Evolutionary conservation across 73 alveolate genomes (phyloP), one percentile per base, ranked within the genome.

Genomic region (Symbiodinium natans): DNA sequence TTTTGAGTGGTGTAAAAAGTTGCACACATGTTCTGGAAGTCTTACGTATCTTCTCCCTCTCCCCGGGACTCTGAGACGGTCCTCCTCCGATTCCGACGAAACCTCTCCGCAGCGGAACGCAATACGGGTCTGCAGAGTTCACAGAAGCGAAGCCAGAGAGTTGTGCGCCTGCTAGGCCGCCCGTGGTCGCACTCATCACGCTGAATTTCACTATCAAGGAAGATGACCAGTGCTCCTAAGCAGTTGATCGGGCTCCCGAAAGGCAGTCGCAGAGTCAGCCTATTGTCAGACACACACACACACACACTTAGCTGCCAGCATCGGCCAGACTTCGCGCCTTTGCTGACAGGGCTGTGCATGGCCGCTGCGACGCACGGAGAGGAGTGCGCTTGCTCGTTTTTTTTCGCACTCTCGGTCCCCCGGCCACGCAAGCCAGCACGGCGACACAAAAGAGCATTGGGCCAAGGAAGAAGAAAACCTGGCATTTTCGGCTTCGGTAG

Each of bases 1-100:
- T n/a, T n/a, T n/a, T n/a, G n/a, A n/a, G n/a, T n/a, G n/a, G n/a
- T 46, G 59, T 46, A 82, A 11, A 56, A 71, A 15, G 33, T 33
- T 71, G 33, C 39, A 33, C 39, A 15, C 83, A 71, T 15, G 17
- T 15, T 27, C 15, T 29, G n/a, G 39, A 31, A 21, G 15, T 71
- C 75, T 56, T 29, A 21, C 80, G 25, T 4, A 63, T 8, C 29
- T 34, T 17, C 80, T 25, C 80, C 80, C 29, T 17, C 9, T 17
- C 80, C 80, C 9, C 80, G 38, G 34, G 8, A 11, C 9, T 25
- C 80, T 5, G 31, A 23, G 1, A 10, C 63, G 19, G 93, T 48
- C 83, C 90, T 73, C 98, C 98, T 42, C 98, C 98, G 82, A 92
- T 92, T 31, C 98, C 98, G 27, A 92, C 90, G 41, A 92, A 92